phyloP scores from a whole-genome alignment of 1,284 basidiomycete species.

The Neolentinus lepideus region DNA sequence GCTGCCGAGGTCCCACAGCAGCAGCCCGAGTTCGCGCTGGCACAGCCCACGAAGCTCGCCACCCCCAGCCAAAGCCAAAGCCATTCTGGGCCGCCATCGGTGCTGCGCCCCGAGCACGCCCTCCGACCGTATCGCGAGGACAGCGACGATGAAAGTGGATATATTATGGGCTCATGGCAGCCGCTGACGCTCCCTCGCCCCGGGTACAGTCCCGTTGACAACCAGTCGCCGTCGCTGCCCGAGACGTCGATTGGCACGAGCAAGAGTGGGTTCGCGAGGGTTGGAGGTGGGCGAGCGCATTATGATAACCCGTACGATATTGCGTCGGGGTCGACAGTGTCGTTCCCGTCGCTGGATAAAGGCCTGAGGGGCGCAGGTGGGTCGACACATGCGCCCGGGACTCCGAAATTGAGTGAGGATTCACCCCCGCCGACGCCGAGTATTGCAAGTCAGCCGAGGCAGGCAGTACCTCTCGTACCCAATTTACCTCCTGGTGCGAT shows the following conservation, averaged over 20 bases:
- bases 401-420: conserved; percentile 24
- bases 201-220: conserved; percentile 41
- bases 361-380: neutral
- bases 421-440: conserved; percentile 49
- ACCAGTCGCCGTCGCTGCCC: conserved; percentile 14
- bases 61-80: conserved; percentile 19
- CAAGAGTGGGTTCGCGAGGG: conserved; percentile 65
- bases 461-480: conserved; percentile 16
- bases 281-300: conserved; percentile 74
- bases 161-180: conserved; percentile 82
- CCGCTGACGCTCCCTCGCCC: conserved; percentile 42
- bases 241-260: conserved; percentile 24
- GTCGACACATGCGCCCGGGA: conserved; percentile 5
- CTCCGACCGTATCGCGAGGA: conserved; percentile 72
- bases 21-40: conserved; percentile 20
- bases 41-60: conserved; percentile 16
- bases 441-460: conserved; percentile 25
- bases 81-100: conserved; percentile 59
- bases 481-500: conserved; percentile 56
- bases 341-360: conserved; percentile 54
- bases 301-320: conserved; percentile 77
- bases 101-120: conserved; percentile 71
- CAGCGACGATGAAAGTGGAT: conserved; percentile 70
- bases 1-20: conserved; percentile 7
- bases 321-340: conserved; percentile 39